phyloP scores from a whole-genome alignment of 257 asterid species.

The Primulina huaijiensis region DNA sequence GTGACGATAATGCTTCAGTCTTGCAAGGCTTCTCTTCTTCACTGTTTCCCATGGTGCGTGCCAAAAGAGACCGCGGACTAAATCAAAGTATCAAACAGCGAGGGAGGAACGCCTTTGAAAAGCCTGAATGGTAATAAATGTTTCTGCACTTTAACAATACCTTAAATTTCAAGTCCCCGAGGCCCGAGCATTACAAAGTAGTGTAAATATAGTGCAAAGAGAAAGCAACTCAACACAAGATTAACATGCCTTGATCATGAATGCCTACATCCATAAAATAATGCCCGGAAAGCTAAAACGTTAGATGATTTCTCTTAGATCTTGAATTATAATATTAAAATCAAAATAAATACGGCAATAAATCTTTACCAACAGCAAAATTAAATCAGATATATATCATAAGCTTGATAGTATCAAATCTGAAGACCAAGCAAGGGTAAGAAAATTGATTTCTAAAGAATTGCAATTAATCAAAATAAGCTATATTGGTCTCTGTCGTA shows the following conservation, averaged over 20 bases:
- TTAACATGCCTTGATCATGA: not conserved
- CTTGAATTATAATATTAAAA: not conserved
- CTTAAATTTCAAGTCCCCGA: too few species aligned
- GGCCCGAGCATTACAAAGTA: too few species aligned
- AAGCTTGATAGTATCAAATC: not conserved
- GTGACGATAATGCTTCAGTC: conserved; percentile 64
- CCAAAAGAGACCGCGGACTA: not conserved
- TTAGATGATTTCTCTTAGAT: not conserved
- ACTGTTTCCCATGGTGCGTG: conserved; percentile 63
- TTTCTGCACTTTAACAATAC: not conserved
- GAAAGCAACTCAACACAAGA: not conserved
- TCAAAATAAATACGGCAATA: too few species aligned
- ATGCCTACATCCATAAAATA: not conserved
- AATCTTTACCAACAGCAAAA: not conserved
- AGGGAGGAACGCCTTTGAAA: conserved; percentile 22
- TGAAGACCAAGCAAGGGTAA: not conserved
- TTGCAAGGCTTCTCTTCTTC: conserved; percentile 64
- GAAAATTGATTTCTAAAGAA: not conserved
- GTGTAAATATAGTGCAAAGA: not conserved
- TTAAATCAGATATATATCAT: not conserved
- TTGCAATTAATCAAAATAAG: not conserved
- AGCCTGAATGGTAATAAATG: not conserved
- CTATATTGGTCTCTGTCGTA: not conserved
- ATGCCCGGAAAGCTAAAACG: not conserved
- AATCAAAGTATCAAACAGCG: conserved; percentile 2